Base-by-base conservation (phyloP, 2,329 filamentous ascomycete species). In the Alternaria sp. region DNA sequence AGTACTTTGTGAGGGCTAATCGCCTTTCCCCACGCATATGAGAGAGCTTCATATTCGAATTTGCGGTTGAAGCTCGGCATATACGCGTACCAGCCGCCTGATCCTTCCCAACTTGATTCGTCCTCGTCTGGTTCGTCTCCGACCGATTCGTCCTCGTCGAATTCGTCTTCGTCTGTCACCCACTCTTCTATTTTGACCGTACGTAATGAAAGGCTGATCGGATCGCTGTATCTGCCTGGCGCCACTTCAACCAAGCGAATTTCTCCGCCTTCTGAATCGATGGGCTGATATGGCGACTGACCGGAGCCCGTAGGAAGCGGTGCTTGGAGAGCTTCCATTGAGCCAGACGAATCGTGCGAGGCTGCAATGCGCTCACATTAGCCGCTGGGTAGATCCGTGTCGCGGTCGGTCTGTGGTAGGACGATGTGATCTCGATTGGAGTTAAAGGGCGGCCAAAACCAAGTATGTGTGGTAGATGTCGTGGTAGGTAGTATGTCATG, bases 41-140 rank as follows among this genome's bases (percentile, higher is more conserved):
- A 50, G 2, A 50, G n/a, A 9, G 47, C 47, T 30, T 50, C 47
- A 9, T 50, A 50, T 12, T 50, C 25, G 10, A 18, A 33, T 15
- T 15, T 1, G 30, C 30, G 7, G 28, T 30, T 6, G 12, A 30
- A 6, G 28, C 28, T 30, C n/a, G n/a, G n/a, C n/a, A n/a, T n/a
- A n/a, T n/a, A n/a, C n/a, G n/a, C 28, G 28, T 30, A 14, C 28
- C 28, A 6, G 1, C 28, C 45, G 18, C 5, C 12, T 30, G 11
- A 14, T 30, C 0, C 3, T 28, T 1, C 26, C 26, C 5, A 10
- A 10, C 10, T 9, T 1, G 1, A 26, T 5, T 1, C 1, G 9
- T 28, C 5, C 26, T 28, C 26, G 5, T 28, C 26, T 28, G 26
- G 4, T 28, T n/a, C n/a, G n/a, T n/a, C n/a, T n/a, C n/a, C n/a